Evolutionary conservation across 176 grass and related monocot genomes (phyloP), one percentile per base, ranked within the genome.

Genomic region (Phoenix dactylifera): DNA sequence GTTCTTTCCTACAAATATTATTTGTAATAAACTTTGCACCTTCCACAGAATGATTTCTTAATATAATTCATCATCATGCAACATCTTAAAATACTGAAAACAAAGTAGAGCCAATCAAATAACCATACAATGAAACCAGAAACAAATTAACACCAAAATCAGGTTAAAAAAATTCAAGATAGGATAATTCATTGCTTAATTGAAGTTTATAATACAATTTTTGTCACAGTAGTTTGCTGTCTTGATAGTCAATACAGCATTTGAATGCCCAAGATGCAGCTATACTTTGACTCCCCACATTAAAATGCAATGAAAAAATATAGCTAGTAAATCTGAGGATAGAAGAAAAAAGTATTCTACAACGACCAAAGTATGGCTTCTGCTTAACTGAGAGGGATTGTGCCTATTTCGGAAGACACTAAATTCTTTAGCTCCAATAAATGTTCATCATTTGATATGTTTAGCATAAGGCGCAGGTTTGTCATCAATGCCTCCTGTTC

Each of bases 401-500:
- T 35, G 32, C 32, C 23, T 53, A 66, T 52, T 28, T 66, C 2
- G 9, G 79, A 81, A 69, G 68, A 63, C 73, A 72, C 54, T 73
- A 96, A 71, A 74, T 76, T 82, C 69, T 75, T 90, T 68, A 96
- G 74, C 79, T 84, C 91, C 24, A 65, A 75, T 85, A 81, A 70
- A 80, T 90, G 83, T 78, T 96, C 86, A 64, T 90, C 91, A 67
- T 60, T 82, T 71, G 20, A 96, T 54, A 96, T 90, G 70, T 96
- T 96, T 75, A 96, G 57, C 60, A 74, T 79, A 79, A 85, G 69
- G 60, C 91, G 89, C 50, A 96, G 74, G 79, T 96, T 90, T 78
- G 86, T 87, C 78, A 96, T 68, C 68, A 90, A 68, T 58, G 87
- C 77, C 73, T 96, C 87, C 70, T 85, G 91, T 69, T 96, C 91